Evolutionary conservation across 768 basidiomycete species (phyloP), one percentile per base, ranked within the genome.

Genomic region (Coprinopsis marcescibilis): DNA sequence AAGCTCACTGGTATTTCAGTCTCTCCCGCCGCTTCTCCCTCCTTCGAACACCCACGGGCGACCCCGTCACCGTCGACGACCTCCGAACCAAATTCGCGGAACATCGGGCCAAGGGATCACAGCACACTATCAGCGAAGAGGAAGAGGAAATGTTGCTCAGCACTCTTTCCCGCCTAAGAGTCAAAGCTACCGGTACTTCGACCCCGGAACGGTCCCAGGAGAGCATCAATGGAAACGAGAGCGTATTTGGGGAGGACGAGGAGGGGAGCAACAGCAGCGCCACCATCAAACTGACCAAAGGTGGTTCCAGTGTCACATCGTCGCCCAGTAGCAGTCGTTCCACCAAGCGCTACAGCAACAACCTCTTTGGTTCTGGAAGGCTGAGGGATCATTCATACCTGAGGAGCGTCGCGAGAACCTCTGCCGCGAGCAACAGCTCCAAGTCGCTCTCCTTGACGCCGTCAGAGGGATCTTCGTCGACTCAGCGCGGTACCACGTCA

Each of bases 111-210:
- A 72, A 77, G 53, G 87, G 89, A 5, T 76, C 72, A 13, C 70
- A 73, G 49, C 75, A 83, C 55, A 80, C 80, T 46, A 78, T 92
- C 41, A 75, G 84, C 43, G 85, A 89, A 65, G 85, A 82, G 57
- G 89, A 91, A 60, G 85, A 89, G 66, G 83, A 84, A 47, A 88
- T 91, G 81, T 72, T 92, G 50, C 65, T 92, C 50, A 81, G 85
- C 66, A 82, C 81, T 12, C 69, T 92, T 47, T 78, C 78, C 43
- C 64, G 65, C 27, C 59, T 75, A 42, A 68, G 73, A 38, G 48
- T 33, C 15, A 34, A 25, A 43, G 8, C 38, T 61, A 66, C 42
- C 65, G 63, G 46, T 57, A 60, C 30, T 52, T 63, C 39, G 50
- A 52, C 60, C 24, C 51, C 61, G 13, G 62, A 60, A 45, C 59